Conservation (phyloP, 768 basidiomycete species). For the Coprinopsis marcescibilis region DNA sequence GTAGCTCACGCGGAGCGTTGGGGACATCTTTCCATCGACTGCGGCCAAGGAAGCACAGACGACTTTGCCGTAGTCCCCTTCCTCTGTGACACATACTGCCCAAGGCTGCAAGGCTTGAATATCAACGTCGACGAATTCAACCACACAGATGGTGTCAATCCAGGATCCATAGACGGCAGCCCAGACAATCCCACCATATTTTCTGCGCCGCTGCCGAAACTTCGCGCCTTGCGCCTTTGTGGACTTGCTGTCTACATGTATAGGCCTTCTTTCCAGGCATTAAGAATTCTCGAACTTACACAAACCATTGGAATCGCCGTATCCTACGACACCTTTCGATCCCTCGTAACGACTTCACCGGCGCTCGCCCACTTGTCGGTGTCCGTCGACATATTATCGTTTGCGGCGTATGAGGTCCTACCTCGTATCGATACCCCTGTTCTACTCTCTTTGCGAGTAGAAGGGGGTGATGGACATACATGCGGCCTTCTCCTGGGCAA, state of each 20-base stretch:
- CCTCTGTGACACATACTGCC: slow-evolving; percentile 18
- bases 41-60: slow-evolving; percentile 19
- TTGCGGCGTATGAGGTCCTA: too few relatives aligned
- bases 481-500: slow-evolving; percentile 34
- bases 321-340: slow-evolving; percentile 27
- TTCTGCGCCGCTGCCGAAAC: slow-evolving; percentile 21
- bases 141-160: slow-evolving; percentile 12
- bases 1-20: slow-evolving; percentile 29
- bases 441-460: slow-evolving; percentile 27
- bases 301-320: slow-evolving; percentile 32
- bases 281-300: slow-evolving; percentile 41
- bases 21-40: slow-evolving; percentile 28
- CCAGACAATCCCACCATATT: slow-evolving; percentile 24
- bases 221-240: slow-evolving; percentile 37
- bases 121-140: slow-evolving; percentile 29
- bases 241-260: slow-evolving; percentile 38
- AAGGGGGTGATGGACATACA: slow-evolving; percentile 29
- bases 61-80: slow-evolving; percentile 22
- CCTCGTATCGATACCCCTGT: too few relatives aligned
- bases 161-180: too few relatives aligned
- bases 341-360: slow-evolving; percentile 29
- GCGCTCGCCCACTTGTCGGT: slow-evolving; percentile 36
- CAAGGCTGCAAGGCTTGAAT: slow-evolving; percentile 31
- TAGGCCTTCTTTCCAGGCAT: slow-evolving; percentile 26
- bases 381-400: slow-evolving; percentile 39